Base-by-base conservation (phyloP, 1,284 basidiomycete species). In the Leccinum subatratum region DNA sequence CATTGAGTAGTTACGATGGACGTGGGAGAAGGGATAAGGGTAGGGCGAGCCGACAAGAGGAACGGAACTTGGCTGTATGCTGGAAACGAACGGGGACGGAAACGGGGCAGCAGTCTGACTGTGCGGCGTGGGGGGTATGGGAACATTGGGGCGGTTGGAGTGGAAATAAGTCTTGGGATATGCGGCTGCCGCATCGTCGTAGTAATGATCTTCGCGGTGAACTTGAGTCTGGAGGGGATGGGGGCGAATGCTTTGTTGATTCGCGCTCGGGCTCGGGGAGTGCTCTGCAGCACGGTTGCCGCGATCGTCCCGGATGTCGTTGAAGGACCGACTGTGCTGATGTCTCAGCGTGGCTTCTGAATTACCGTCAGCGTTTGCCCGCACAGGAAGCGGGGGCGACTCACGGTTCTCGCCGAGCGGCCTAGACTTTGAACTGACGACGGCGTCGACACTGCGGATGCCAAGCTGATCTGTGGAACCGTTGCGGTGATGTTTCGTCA, bases 81-180 rank as follows among this genome's bases (percentile, higher is more conserved):
- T 79, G 0, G 82, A 83, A 57, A 86, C 74, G 20, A 86, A 77
- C 0, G 88, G 88, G 1, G 88, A 88, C 0, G 88, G 88, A 0
- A 87, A 87, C 0, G 89, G 87, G 1, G 89, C 88, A 6, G 86
- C 84, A 0, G 88, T 90, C 68, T 89, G 86, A 65, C 84, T 88
- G 66, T 89, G 87, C 5, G 90, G 90, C 0, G 90, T 92, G 0
- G 89, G 89, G 0, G 90, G 90, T 59, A 92, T 83, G 6, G 90
- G 90, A 0, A 89, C 90, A 65, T 85, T 84, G 0, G 90, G 89
- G 1, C 90, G 84, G 6, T 81, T 79, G 3, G 86, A 83, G 30
- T 82, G 81, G 22, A 86, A 77, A 71, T 86, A 89, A 0, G 83
- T 74, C 63, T 87, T 86, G 54, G 88, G 77, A 74, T 87, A 89